A percentile compares a stretch with the other conserved stretches of the same genome.
Conservation (phyloP, 108 stramenopile genomes). For the Pseudonitzschia multistriata region DNA sequence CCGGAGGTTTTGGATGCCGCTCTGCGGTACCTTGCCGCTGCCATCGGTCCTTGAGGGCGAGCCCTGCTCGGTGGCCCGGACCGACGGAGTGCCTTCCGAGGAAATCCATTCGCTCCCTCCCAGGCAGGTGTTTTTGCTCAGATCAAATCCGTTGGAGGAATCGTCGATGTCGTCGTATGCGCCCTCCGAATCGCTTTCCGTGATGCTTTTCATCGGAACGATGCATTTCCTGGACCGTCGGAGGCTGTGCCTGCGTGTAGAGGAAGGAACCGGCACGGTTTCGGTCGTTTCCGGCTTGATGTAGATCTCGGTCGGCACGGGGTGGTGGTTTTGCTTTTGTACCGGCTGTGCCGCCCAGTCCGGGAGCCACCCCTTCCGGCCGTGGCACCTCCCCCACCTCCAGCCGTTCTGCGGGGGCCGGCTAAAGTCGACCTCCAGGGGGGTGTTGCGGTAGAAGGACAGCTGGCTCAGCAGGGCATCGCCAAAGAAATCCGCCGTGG, state of each 20-base stretch:
- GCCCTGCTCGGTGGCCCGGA: too few relatives aligned
- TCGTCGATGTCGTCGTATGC: too few relatives aligned
- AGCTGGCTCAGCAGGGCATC: not conserved
- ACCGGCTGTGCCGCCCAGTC: not conserved
- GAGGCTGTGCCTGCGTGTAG: not conserved
- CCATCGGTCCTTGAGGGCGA: not conserved
- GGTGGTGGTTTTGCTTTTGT: not conserved
- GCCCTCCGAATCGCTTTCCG: not conserved
- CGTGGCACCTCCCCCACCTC: not conserved
- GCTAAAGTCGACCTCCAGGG: slow-evolving; percentile 3
- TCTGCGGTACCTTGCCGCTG: not conserved
- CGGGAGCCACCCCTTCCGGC: not conserved
- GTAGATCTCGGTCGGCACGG: not conserved
- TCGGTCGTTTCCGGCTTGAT: not conserved
- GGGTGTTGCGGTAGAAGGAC: not conserved
- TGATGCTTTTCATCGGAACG: not conserved
- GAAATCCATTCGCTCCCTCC: not conserved
- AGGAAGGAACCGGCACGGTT: not conserved
- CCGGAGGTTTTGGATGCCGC: not conserved
- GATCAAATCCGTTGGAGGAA: not conserved
- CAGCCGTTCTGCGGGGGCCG: not conserved
- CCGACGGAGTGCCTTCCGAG: too few relatives aligned
- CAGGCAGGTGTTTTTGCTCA: not conserved
- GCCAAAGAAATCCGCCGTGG: not conserved
- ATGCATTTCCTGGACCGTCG: not conserved